phyloP scores from a whole-genome alignment of 371 early-diverging fungal species.

The Mucor indicus region DNA sequence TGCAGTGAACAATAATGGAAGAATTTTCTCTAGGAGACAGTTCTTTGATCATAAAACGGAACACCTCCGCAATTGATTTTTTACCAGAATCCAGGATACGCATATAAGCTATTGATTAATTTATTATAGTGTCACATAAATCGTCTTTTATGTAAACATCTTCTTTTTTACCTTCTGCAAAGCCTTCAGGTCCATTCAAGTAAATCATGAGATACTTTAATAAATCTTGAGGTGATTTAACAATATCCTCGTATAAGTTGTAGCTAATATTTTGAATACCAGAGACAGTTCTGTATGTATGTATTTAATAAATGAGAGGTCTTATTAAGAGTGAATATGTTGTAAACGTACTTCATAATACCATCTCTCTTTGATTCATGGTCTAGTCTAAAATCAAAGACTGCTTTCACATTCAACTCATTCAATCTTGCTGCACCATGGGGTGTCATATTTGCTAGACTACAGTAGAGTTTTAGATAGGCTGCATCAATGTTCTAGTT shows the following conservation, averaged over 20 bases:
- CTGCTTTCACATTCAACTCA: constrained; percentile 48
- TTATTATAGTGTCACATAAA: too few species aligned
- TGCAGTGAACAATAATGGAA: constrained; percentile 76
- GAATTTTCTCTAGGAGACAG: constrained; percentile 4
- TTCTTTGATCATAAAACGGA: constrained; percentile 16
- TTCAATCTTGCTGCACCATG: constrained; percentile 43
- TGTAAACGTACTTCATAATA: constrained; percentile 44
- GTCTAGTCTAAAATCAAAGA: constrained; percentile 58
- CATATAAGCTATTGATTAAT: too few species aligned
- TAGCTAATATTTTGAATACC: constrained; percentile 11
- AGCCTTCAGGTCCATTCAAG: constrained; percentile 19
- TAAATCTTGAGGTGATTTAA: constrained; percentile 9
- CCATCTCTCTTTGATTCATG: constrained; percentile 52
- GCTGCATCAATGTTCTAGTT: too few species aligned
- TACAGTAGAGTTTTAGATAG: too few species aligned
- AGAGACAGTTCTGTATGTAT: constrained; percentile 7
- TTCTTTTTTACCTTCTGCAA: too few species aligned
- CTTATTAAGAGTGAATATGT: too few species aligned
- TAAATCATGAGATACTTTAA: constrained; percentile 9
- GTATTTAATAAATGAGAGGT: too few species aligned
- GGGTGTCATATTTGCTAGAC: constrained; percentile 32
- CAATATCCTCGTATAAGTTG: constrained; percentile 13
- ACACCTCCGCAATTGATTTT: constrained; percentile 14
- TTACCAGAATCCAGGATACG: constrained; percentile 20
- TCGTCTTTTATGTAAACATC: too few species aligned